These are phyloP conservation scores for Pythium periplocum DNA, from an alignment of 352 stramenopile genomes.

Conservation along the genomic window DNA sequence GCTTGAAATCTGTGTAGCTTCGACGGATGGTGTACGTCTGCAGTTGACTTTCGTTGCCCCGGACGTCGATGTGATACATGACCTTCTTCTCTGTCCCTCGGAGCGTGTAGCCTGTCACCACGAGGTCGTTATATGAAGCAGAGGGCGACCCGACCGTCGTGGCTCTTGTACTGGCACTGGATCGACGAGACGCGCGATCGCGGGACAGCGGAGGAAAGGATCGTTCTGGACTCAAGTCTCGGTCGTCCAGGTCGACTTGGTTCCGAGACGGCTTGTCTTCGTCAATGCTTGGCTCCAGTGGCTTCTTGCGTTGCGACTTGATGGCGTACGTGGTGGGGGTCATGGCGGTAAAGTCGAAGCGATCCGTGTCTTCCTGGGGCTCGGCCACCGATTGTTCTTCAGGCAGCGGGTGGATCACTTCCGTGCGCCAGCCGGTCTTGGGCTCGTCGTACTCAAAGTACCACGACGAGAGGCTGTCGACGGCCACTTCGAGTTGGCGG, in stretches of 20 bases:
- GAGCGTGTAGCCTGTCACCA: constrained; percentile 69
- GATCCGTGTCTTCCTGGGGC: not conserved
- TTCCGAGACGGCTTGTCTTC: not conserved
- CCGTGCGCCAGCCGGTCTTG: constrained; percentile 18
- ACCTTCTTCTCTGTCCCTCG: constrained; percentile 67
- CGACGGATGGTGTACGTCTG: constrained; percentile 84
- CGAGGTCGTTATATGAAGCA: constrained; percentile 39
- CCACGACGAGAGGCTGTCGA: constrained; percentile 62
- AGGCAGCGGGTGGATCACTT: constrained; percentile 13
- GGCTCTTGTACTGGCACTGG: constrained; percentile 10
- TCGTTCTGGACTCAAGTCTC: not conserved
- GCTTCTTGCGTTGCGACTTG: not conserved
- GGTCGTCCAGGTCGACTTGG: not conserved
- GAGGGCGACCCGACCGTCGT: constrained; percentile 11
- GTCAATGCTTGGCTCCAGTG: not conserved
- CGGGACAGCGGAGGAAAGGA: constrained; percentile 7
- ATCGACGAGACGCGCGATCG: constrained; percentile 11
- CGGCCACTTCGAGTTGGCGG: constrained; percentile 56
- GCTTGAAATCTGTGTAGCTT: constrained; percentile 82
- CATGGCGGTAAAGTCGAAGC: not conserved
- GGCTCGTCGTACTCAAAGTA: constrained; percentile 45
- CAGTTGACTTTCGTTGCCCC: constrained; percentile 60
- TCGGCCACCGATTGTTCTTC: constrained; percentile 11
- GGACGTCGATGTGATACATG: constrained; percentile 87
- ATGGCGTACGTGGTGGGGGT: not conserved